Base-by-base conservation (phyloP, 176 grass and related monocot species). In the Oryza meridionalis region DNA sequence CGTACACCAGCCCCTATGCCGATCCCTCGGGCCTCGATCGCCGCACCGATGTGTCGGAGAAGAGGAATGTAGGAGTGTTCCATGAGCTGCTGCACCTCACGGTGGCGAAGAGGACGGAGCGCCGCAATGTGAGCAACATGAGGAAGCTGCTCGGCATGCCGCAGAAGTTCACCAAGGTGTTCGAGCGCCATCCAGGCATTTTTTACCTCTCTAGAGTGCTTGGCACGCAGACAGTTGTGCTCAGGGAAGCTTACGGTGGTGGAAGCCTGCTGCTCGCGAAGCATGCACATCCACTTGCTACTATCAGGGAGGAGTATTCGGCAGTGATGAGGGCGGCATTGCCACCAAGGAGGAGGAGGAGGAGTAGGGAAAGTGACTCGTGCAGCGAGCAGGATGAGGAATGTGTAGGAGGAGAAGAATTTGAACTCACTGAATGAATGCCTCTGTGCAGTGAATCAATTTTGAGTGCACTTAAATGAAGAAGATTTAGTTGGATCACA, bases 121-220 rank as follows among this genome's bases (percentile, higher is more conserved):
- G 94, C 68, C 90, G 68, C 40, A 97, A 90, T 6, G 81, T 92
- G 22, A 97, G 91, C 89, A 97, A 94, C 72, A 86, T 97, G 84
- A 86, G 94, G 78, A 88, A 79, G 89, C 87, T 87, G 13, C 87
- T 94, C 44, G 78, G 82, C 22, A 88, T 97, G 87, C 91, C 91
- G 0, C 89, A 94, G 78, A 97, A 97, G 82, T 97, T 97, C 53
- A 97, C 94, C 82, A 94, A 97, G 87, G 91, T 94, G 42, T 97
- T 97, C 17, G 89, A 92, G 84, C 91, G 91, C 71, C 91, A 97
- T 27, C 87, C 92, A 6, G 86, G 87, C 79, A 91, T 94, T 82
- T 91, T 94, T 85, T 91, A 94, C 72, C 72, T 91, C 35, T 94
- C 89, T 40, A 86, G 90, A 62, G 84, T 94, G 78, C 72, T 88